Evolutionary conservation across 176 grass and related monocot genomes (phyloP), one percentile per base, ranked within the genome.

Genomic region (Carex cristatella): DNA sequence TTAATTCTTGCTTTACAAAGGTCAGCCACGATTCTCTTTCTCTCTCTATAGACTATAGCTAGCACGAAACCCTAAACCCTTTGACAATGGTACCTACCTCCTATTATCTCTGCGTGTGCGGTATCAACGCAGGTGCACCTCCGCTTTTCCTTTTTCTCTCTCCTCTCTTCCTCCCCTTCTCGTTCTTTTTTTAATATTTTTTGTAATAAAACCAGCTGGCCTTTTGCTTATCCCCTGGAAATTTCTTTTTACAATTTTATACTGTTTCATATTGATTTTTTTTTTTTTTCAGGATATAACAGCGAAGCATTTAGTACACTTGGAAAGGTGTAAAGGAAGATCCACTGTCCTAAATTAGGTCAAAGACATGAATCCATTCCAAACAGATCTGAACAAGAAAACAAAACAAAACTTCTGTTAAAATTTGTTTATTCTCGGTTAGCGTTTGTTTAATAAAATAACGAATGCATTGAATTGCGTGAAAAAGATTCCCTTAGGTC

Each of bases 401-500:
- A 44, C 0, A 40, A 40, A 55, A 60, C 19, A 18, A 46, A 51
- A 51, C 7, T 44, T 61, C 33, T 48, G 38, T 81, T 81, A 37
- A 59, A 37, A 59, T 40, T n/a, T 35, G 46, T 28, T 19, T 74
- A 46, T 46, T 46, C 8, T 46, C 6, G 18, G 18, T 51, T 53
- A 46, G 70, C 7, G 5, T 64, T 62, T 62, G 37, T 38, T 81
- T 81, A 81, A 61, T 44, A 1, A 63, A 55, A 76, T 77, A 64
- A 13, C 14, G 0, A 18, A 7, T 40, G 18, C 42, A 68, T 83
- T 3, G 61, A 69, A 31, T n/a, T 31, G 12, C 27, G 81, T 67
- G 81, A 63, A 51, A 51, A 81, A 83, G 81, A 83, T 83, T 83
- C 81, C 19, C 58, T 83, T 8, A 5, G 81, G 81, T 83, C 81